Base-by-base conservation (phyloP, 305 asterid species). In the Coffea humblotiana region DNA sequence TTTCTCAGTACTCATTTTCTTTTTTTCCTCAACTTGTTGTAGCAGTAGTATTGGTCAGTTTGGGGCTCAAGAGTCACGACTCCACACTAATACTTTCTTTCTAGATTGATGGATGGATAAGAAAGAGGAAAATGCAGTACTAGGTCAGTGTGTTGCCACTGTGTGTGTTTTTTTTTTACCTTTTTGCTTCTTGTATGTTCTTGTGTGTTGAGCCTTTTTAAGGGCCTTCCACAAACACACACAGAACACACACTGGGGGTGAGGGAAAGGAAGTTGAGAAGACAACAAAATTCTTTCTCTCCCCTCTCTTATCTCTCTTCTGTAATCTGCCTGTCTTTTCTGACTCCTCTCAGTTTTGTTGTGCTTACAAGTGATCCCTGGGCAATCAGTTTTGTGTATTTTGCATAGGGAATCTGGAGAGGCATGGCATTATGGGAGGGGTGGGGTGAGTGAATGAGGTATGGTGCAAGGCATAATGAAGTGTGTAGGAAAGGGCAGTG, bases 1-100 rank as follows among this genome's bases (percentile, higher is more conserved):
- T 65, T 67, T 87, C 83, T 78, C 74, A 47, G 49, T 56, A 56
- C 76, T 80, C 82, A 85, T 80, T 52, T 35, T 69, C 16, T 18
- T 40, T 12, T 40, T 18, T 43, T 58, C 32, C 23, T 58, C 40
- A 67, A 47, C 64, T 71, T 65, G 51, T n/a, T 27, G 35, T 18
- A 69, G 19, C 25, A 23, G 35, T n/a, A n/a, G 70, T 12, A 65
- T 65, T 27, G 43, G 43, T 8, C 65, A 21, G 65, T 0, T 25
- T 32, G 32, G 40, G 37, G 13, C 37, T 10, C 15, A 21, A 0
- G 18, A 32, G 32, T 32, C 32, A 32, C 1, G 32, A 63, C 35
- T 63, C 29, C 11, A n/a, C 10, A n/a, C 67, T 10, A 63, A 14
- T n/a, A 63, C 21, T 61, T 7, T 2, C 8, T 12, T 27, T 27